Base-by-base conservation (phyloP, 2,329 filamentous ascomycete genomes). In the Claviceps arundinis region DNA sequence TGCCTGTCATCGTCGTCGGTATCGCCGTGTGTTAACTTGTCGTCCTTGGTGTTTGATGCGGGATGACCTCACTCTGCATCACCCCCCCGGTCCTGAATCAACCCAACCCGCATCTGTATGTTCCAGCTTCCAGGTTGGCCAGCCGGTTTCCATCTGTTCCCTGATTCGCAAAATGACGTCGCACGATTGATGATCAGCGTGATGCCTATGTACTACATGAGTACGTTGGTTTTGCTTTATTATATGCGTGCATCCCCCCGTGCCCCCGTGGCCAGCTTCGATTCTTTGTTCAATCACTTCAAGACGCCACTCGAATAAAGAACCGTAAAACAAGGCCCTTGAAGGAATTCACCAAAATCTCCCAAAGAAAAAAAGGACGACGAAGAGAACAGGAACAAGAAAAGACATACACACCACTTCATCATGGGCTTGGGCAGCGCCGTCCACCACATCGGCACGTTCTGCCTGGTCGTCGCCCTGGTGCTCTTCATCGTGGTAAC, bases 401-500 rank as follows among this genome's bases (percentile, higher is more conserved):
- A 7, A n/a, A 22, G 26, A 47, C 17, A 40, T 6, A 41, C 16
- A n/a, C 37, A 7, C 13, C 26, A 5, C 22, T 13, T 40, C 52
- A 50, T 16, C 13, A 77, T 77, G 74, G 73, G 71, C 51, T 56
- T 71, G 56, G 73, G 72, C 52, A 69, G 68, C 54, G 71, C 74
- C 57, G 65, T 80, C 56, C 77, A 80, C 64, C 73, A 80, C 61
- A 64, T 81, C 51, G 80, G 78, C 63, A 76, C 76, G 30, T 73
- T 79, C 57, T 64, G 82, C 58, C 70, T 84, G 48, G 71, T 84
- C 52, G 66, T 69, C 38, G 70, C 78, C 44, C 70, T 74, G 46
- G 66, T 80, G 50, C 71, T 84, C 48, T 71, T 84, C 52, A 64
- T 83, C 54, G 68, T 84, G 56, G 76, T 76, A 52, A 73, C 72